Evolutionary conservation across 345 rosid genomes (phyloP).

Genomic region (Gossypium raimondii): DNA sequence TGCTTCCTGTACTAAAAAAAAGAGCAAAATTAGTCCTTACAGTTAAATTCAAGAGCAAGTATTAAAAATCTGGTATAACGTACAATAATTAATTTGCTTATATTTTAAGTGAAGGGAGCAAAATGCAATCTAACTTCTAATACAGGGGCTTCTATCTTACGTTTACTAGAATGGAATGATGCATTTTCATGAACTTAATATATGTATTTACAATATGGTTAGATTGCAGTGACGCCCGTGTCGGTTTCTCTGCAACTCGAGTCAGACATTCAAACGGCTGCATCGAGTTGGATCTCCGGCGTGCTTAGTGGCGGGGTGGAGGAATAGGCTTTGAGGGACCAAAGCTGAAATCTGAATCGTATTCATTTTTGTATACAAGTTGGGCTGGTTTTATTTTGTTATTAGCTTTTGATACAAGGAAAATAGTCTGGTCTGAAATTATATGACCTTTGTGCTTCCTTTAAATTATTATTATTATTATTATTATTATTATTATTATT

Average conservation of each 20-base stretch:
- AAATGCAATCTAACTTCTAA: too few species aligned
- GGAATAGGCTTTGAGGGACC: constrained; percentile 20
- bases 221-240: constrained; percentile 78
- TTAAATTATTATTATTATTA: background rate
- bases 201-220: background rate
- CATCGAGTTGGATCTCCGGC: constrained; percentile 70
- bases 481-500: background rate
- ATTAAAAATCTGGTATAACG: too few species aligned
- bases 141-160: too few species aligned
- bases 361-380: background rate
- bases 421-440: constrained; percentile 21
- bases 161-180: background rate
- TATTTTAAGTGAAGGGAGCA: too few species aligned
- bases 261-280: constrained; percentile 38
- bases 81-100: too few species aligned
- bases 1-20: too few species aligned
- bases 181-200: background rate
- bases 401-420: constrained; percentile 17
- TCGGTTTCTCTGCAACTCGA: constrained; percentile 31
- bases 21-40: too few species aligned
- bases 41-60: too few species aligned
- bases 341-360: background rate
- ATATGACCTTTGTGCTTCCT: constrained; percentile 18
- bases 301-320: constrained; percentile 25
- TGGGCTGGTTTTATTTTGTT: constrained; percentile 13